Conservation (phyloP, 805 yeast genomes). For the Debaryomyces castellii region DNA sequence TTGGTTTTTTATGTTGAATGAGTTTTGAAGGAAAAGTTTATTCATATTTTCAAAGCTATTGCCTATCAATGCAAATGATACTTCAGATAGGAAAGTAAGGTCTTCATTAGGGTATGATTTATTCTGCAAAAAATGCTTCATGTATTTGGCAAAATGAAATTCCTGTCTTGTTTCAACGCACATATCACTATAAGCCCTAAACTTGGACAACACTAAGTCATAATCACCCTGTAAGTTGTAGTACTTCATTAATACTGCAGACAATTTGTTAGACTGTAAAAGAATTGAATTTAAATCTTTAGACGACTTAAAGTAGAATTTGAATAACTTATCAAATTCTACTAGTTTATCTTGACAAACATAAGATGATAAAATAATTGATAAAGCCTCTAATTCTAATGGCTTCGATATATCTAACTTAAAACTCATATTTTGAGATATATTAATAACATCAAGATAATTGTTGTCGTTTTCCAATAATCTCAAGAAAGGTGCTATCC, state of each 20-base stretch:
- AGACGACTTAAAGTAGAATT: conserved; percentile 8
- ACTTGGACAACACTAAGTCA: conserved; percentile 17
- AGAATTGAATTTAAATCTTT: conserved; percentile 10
- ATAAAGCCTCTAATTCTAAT: neutral
- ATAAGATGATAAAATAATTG: conserved; percentile 10
- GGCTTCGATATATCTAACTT: conserved; percentile 6
- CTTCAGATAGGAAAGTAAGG: neutral
- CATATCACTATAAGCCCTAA: conserved; percentile 11
- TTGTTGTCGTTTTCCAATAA: conserved; percentile 5
- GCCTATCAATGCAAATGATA: conserved; percentile 6
- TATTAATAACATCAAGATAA: neutral
- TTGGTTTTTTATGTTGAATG: neutral
- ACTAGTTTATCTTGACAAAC: conserved; percentile 11
- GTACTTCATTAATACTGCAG: conserved; percentile 23
- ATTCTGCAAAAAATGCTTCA: conserved; percentile 10
- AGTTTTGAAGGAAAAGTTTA: conserved; percentile 8
- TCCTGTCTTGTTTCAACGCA: conserved; percentile 14
- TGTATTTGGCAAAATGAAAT: conserved; percentile 17
- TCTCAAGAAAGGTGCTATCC: conserved; percentile 19
- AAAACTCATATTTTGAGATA: neutral
- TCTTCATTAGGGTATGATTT: neutral
- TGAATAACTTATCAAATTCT: conserved; percentile 17
- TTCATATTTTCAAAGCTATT: conserved; percentile 15
- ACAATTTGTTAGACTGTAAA: conserved; percentile 15
- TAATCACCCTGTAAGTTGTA: conserved; percentile 18